Evolutionary conservation across 2,329 filamentous ascomycete genomes (phyloP), one percentile per base, ranked within the genome.

Genomic region (Alternaria rosae): DNA sequence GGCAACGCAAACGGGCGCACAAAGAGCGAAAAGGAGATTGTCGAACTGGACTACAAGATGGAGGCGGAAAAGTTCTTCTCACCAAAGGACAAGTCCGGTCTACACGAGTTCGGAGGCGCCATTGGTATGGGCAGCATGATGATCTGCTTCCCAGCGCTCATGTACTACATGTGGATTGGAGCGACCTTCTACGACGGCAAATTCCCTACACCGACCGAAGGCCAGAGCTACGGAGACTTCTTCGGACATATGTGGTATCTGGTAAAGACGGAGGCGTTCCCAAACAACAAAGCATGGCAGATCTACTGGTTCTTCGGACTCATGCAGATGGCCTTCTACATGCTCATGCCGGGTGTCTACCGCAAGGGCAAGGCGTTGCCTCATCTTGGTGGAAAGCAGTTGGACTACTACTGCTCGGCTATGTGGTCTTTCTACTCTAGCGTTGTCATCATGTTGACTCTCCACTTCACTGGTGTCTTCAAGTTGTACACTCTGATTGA

Each of bases 111-210:
- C 76, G 94, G 94, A 66, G 95, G 95, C 61, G 89, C 92, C 4
- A 77, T 86, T n/a, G 94, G 95, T 57, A 91, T 94, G 43, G 81
- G 87, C 15, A 84, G 87, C 69, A 93, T 97, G 88, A 98, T 98
- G 93, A 86, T 93, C 65, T 88, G 91, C 47, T 99, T 98, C 81
- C 95, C 95, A n/a, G 65, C 90, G 38, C 86, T 99, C 72, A 98
- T 98, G 94, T 97, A 92, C 87, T 98, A 97, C 83, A 97, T 99
- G 94, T 98, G 94, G 94, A 90, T 97, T 79, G 95, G 95, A 53
- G 92, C 94, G 32, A 94, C 90, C 52, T 97, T 94, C 82, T 99
- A 97, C 82, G 84, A 93, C 76, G 94, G 94, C 70, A 89, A 91
- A 66, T 85, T 96, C 54, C 95, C 95, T 15, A 82, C 83, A 44